phyloP scores from a whole-genome alignment of 306 rosid genomes.

The Prunus padus region DNA sequence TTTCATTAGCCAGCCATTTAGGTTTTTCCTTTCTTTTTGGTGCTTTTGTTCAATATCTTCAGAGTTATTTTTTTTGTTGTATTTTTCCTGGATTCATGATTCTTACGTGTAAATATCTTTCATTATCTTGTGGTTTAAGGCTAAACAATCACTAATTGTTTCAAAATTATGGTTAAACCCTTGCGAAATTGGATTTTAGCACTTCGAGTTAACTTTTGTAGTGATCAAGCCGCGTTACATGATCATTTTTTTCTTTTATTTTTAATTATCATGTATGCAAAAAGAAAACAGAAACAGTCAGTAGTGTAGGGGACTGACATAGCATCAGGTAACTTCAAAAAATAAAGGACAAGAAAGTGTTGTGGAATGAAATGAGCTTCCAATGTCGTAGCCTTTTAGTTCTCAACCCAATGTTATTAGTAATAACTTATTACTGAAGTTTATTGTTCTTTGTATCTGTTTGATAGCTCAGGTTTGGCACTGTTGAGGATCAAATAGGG shows the following conservation, averaged over 20 bases:
- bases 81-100: background rate
- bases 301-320: background rate
- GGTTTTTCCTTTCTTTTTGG: background rate
- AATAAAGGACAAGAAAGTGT: background rate
- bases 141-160: background rate
- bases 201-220: background rate
- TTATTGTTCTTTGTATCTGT: constrained; percentile 45
- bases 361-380: constrained; percentile 11
- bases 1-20: background rate
- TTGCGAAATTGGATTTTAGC: background rate
- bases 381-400: constrained; percentile 13
- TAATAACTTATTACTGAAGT: constrained; percentile 35
- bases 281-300: background rate
- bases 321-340: background rate
- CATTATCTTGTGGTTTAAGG: background rate
- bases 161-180: background rate
- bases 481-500: constrained; percentile 84
- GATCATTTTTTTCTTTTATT: background rate
- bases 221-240: background rate
- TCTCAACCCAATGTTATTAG: constrained; percentile 23
- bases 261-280: background rate
- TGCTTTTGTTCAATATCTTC: background rate
- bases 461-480: constrained; percentile 98
- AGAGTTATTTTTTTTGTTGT: background rate
- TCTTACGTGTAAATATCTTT: too few relatives aligned